Evolutionary conservation across 495 filamentous ascomycete genomes (phyloP).

Genomic region (Echria macrotheca): DNA sequence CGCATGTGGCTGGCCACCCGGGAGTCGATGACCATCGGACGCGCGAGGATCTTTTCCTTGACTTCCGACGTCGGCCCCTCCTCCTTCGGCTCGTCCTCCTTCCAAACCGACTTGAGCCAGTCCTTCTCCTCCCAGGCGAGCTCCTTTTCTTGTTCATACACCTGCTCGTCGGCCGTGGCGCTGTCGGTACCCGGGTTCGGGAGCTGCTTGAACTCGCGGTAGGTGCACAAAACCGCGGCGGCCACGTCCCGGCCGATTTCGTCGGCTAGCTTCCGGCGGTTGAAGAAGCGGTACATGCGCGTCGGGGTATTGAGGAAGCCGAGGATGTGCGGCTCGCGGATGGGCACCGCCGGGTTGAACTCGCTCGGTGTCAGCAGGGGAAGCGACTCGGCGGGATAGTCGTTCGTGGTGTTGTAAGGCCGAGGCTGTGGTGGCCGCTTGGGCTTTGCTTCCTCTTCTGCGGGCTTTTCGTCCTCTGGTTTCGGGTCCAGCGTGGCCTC

Average conservation of each 20-base stretch:
- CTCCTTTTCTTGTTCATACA: conserved; percentile 64
- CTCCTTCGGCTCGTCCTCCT: conserved; percentile 60
- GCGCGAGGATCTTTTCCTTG: conserved; percentile 66
- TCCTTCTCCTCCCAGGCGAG: conserved; percentile 73
- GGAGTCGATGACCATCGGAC: conserved; percentile 69
- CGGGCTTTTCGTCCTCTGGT: conserved; percentile 30
- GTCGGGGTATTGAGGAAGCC: conserved; percentile 89
- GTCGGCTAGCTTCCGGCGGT: conserved; percentile 78
- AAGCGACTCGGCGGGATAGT: conserved; percentile 59
- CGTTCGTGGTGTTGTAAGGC: conserved; percentile 63
- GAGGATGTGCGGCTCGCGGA: conserved; percentile 83
- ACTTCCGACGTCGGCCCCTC: conserved; percentile 42
- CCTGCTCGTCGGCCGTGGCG: conserved; percentile 2
- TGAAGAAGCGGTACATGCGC: conserved; percentile 83
- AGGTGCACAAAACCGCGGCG: conserved; percentile 65
- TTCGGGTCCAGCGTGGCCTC: conserved; percentile 23
- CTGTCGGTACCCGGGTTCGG: conserved; percentile 18
- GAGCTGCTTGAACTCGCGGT: conserved; percentile 42
- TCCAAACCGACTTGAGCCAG: conserved; percentile 78
- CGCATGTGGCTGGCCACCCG: conserved; percentile 79
- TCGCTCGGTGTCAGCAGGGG: conserved; percentile 56
- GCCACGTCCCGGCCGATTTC: conserved; percentile 84
- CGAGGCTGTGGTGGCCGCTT: conserved; percentile 45
- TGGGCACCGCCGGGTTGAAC: conserved; percentile 59
- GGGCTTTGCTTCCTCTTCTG: conserved; percentile 38